Evolutionary conservation across 1,284 basidiomycete genomes (phyloP).

Genomic region (Cutaneotrichosporon cyanovorans): DNA sequence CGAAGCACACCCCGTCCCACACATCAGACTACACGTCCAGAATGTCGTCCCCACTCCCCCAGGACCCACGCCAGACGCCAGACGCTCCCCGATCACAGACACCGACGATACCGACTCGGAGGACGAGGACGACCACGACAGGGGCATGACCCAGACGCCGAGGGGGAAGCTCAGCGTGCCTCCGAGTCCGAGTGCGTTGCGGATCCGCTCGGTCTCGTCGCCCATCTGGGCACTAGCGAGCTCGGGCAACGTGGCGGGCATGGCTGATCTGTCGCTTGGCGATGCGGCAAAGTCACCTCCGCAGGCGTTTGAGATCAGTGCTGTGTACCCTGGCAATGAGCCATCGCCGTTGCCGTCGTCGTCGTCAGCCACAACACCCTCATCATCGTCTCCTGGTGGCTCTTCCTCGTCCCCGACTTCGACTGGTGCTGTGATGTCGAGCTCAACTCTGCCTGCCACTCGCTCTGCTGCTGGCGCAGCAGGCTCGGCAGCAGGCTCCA

Average conservation of each 20-base stretch:
- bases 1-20: constrained; percentile 35
- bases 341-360: not conserved
- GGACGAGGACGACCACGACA: constrained; percentile 3
- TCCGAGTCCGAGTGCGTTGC: constrained; percentile 29
- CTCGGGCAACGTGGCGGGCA: constrained; percentile 17
- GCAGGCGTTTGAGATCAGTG: too few relatives aligned
- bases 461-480: too few relatives aligned
- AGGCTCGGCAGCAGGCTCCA: not conserved
- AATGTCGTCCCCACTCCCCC: not conserved
- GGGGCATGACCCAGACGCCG: not conserved
- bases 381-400: too few relatives aligned
- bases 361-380: not conserved
- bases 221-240: constrained; percentile 44
- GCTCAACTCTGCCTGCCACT: too few relatives aligned
- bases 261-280: constrained; percentile 31
- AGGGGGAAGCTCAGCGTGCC: constrained; percentile 18
- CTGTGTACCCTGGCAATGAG: too few relatives aligned
- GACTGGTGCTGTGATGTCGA: too few relatives aligned
- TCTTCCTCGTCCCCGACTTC: too few relatives aligned
- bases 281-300: constrained; percentile 11
- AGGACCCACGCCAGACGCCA: not conserved
- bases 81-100: not conserved
- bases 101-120: constrained; percentile 22
- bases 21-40: constrained; percentile 34
- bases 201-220: constrained; percentile 28